phyloP scores from a whole-genome alignment of 257 asterid genomes.

The Thymus mandschuricus region DNA sequence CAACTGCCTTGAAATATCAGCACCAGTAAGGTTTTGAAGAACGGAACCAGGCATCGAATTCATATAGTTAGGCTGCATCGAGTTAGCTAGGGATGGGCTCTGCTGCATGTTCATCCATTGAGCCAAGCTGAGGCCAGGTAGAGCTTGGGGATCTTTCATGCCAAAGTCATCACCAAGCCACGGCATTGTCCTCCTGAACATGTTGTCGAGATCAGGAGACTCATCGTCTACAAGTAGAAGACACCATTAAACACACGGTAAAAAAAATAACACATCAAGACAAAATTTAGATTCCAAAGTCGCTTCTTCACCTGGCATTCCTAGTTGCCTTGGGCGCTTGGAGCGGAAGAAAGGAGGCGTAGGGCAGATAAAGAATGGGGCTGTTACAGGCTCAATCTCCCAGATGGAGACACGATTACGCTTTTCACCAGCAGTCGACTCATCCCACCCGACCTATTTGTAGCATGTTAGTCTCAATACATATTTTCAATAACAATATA shows the following conservation, averaged over 20 bases:
- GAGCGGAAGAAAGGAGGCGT: slow-evolving; percentile 79
- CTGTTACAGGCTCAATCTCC: slow-evolving; percentile 97
- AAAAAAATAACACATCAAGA: background rate
- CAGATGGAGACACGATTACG: slow-evolving; percentile 88
- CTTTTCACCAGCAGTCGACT: slow-evolving; percentile 90
- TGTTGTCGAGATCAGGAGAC: slow-evolving; percentile 70
- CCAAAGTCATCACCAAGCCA: slow-evolving; percentile 89
- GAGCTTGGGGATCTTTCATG: slow-evolving; percentile 66
- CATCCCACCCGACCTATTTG: slow-evolving; percentile 94
- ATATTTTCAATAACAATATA: no score
- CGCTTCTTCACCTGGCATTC: slow-evolving; percentile 73
- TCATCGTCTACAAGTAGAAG: slow-evolving; percentile 70
- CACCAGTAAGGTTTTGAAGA: slow-evolving; percentile 55
- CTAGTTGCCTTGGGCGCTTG: slow-evolving; percentile 87
- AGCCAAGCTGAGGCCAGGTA: slow-evolving; percentile 83
- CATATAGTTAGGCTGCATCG: slow-evolving; percentile 63
- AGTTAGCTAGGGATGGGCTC: slow-evolving; percentile 56
- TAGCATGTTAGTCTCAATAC: background rate
- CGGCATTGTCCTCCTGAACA: slow-evolving; percentile 85
- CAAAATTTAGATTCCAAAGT: background rate
- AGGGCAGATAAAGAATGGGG: slow-evolving; percentile 96
- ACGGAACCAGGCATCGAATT: slow-evolving; percentile 43
- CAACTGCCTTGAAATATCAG: slow-evolving; percentile 67
- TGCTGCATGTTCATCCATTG: slow-evolving; percentile 99
- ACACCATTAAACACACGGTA: slow-evolving; percentile 4